Conservation (phyloP, 2,329 filamentous ascomycete species). For the Parasarocladium wereldwijsianum region DNA sequence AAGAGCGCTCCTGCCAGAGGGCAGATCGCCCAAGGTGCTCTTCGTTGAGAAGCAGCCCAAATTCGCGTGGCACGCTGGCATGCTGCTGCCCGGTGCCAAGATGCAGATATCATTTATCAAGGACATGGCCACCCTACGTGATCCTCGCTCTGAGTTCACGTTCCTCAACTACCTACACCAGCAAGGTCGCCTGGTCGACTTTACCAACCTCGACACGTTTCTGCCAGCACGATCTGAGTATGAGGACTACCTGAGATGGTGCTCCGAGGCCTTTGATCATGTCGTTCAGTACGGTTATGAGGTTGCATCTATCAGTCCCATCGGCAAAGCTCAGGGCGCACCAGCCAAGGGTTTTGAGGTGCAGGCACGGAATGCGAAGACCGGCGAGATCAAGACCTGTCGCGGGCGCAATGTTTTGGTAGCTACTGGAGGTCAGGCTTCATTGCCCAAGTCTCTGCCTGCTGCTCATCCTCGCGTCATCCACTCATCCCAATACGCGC, state of each 20-base stretch:
- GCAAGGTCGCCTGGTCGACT: conserved; percentile 70
- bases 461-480: conserved; percentile 58
- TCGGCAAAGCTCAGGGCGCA: conserved; percentile 27
- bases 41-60: conserved; percentile 75
- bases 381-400: conserved; percentile 36
- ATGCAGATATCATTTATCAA: conserved; percentile 99
- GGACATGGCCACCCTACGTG: conserved; percentile 77
- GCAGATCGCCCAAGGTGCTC: conserved; percentile 50
- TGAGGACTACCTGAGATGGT: conserved; percentile 93
- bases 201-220: conserved; percentile 84
- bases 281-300: conserved; percentile 64
- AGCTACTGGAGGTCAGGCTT: conserved; percentile 46
- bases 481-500: conserved; percentile 78
- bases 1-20: conserved; percentile 23
- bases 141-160: conserved; percentile 83
- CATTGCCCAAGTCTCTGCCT: conserved; percentile 56
- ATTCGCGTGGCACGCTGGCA: conserved; percentile 90
- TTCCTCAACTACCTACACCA: conserved; percentile 88
- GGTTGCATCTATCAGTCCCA: conserved; percentile 56
- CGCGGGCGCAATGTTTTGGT: conserved; percentile 51
- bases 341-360: conserved; percentile 54
- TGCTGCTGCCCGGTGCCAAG: conserved; percentile 82
- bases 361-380: conserved; percentile 44
- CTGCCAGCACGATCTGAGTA: conserved; percentile 77
- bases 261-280: conserved; percentile 61